These are phyloP conservation scores for Trichoderma sp. DNA, from an alignment of 2,329 filamentous ascomycete species.

Conservation along the genomic window DNA sequence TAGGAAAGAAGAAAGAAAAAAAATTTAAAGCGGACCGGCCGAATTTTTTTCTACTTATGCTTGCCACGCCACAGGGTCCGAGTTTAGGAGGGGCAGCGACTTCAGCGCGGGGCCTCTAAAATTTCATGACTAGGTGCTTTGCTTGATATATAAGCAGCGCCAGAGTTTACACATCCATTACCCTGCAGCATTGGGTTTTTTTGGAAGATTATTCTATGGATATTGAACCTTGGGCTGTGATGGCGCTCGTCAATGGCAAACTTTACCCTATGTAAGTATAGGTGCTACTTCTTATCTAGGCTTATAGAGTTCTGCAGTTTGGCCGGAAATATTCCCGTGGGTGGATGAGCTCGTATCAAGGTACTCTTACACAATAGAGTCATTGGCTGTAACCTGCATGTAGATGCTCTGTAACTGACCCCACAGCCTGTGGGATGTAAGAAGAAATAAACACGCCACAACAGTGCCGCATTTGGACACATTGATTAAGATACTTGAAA, in stretches of 20 bases:
- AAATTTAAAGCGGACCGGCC: conserved; percentile 40
- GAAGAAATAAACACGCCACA: neutral
- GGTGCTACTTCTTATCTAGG: neutral
- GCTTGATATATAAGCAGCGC: neutral
- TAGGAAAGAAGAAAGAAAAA: conserved; percentile 52
- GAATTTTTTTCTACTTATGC: conserved; percentile 48
- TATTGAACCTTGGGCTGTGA: neutral
- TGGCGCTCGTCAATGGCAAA: neutral
- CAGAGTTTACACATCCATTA: neutral
- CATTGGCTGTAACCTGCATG: neutral
- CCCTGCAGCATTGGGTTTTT: neutral
- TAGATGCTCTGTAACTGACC: neutral
- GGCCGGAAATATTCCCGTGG: neutral
- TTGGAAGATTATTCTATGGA: neutral
- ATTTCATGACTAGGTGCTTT: neutral
- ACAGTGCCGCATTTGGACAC: neutral
- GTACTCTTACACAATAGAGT: neutral
- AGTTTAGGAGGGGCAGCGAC: conserved; percentile 23
- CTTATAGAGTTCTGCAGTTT: neutral
- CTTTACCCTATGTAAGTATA: neutral
- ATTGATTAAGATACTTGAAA: neutral
- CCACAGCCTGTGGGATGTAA: neutral
- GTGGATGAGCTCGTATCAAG: neutral
- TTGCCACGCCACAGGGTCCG: conserved; percentile 6
- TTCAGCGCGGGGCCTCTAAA: conserved; percentile 1